phyloP scores from a whole-genome alignment of 768 basidiomycete species.

The Suillus americanus region DNA sequence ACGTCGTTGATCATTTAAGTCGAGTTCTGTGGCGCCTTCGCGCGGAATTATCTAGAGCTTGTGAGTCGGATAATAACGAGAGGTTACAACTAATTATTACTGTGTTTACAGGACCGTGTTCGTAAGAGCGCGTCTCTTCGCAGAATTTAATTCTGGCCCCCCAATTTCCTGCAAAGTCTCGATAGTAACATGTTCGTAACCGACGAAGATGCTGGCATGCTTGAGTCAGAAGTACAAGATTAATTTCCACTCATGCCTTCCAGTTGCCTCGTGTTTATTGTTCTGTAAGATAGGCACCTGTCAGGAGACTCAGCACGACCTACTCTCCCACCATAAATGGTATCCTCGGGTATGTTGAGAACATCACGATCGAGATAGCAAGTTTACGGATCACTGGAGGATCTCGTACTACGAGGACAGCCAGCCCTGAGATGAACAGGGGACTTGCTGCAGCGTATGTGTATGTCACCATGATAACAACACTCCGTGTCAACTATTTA shows the following conservation, averaged over 20 bases:
- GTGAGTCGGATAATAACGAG: neutral
- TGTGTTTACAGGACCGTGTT: neutral
- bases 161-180: neutral
- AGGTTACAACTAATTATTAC: neutral
- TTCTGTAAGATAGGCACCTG: neutral
- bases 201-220: neutral
- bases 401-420: neutral
- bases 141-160: neutral
- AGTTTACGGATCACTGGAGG: neutral
- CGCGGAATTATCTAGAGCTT: neutral
- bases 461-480: neutral
- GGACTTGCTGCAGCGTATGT: neutral
- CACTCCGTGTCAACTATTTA: neutral
- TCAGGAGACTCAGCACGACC: neutral
- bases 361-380: neutral
- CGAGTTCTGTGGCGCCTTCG: neutral
- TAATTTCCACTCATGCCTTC: constrained; percentile 4
- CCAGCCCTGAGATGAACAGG: neutral
- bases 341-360: neutral
- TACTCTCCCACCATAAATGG: neutral
- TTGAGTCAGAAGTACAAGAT: neutral
- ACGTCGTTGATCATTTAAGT: neutral
- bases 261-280: constrained; percentile 1
- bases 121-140: neutral
- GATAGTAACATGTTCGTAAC: neutral